Conservation (phyloP, 2,329 filamentous ascomycete genomes). For the Fusarium odoratissimum region DNA sequence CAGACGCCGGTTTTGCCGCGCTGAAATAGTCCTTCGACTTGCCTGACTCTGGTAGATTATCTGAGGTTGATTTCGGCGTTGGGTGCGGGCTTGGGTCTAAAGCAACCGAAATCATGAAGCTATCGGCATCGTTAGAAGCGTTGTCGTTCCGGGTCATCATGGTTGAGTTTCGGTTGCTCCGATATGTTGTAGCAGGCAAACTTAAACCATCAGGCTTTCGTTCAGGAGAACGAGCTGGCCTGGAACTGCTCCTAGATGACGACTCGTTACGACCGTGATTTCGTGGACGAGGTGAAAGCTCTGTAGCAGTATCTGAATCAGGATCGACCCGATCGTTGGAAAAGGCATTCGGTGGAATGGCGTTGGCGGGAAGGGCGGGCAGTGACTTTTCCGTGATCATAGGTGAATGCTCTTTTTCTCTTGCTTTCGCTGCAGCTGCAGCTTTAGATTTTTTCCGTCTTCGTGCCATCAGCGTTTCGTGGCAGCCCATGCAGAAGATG, state of each 20-base stretch:
- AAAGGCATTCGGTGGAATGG: constrained; percentile 71
- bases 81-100: constrained; percentile 75
- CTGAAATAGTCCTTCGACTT: constrained; percentile 70
- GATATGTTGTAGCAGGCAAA: constrained; percentile 80
- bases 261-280: constrained; percentile 64
- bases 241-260: constrained; percentile 65
- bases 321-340: constrained; percentile 68
- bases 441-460: constrained; percentile 87
- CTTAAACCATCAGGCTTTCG: constrained; percentile 70
- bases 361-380: constrained; percentile 86
- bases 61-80: constrained; percentile 66
- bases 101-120: constrained; percentile 81
- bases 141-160: constrained; percentile 65
- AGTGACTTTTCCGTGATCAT: constrained; percentile 90
- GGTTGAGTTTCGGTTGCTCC: constrained; percentile 79
- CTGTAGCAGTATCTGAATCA: constrained; percentile 75
- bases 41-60: constrained; percentile 57
- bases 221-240: constrained; percentile 67
- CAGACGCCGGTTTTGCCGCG: constrained; percentile 55
- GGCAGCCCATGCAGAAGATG: constrained; percentile 99
- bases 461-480: constrained; percentile 95
- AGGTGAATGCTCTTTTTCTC: constrained; percentile 72
- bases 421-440: constrained; percentile 66
- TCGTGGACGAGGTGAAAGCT: constrained; percentile 73
- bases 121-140: constrained; percentile 67